These are phyloP conservation scores for Neopestalotiopsis sp. DNA, from an alignment of 2,329 filamentous ascomycete species.

Conservation along the genomic window DNA sequence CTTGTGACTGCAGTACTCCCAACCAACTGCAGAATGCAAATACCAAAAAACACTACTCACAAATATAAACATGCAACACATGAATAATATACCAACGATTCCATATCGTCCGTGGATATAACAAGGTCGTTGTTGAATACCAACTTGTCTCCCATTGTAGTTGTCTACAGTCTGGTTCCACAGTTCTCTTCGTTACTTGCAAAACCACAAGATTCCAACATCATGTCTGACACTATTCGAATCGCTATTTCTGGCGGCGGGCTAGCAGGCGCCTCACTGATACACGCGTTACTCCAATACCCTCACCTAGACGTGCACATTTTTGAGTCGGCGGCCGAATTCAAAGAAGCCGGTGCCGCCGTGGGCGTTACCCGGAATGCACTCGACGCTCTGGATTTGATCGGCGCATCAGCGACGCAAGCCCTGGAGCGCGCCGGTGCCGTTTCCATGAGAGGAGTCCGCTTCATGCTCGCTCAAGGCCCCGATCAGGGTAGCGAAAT, in stretches of 20 bases:
- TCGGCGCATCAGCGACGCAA: constrained; percentile 14
- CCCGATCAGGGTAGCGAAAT: neutral
- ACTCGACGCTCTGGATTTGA: constrained; percentile 17
- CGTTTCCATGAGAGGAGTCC: constrained; percentile 15
- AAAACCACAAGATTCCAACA: neutral
- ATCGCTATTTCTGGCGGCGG: constrained; percentile 19
- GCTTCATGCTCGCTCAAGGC: constrained; percentile 19
- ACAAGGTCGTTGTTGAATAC: too few relatives aligned
- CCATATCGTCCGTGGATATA: too few relatives aligned
- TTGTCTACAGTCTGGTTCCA: neutral
- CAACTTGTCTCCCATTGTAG: neutral
- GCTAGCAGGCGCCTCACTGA: constrained; percentile 20
- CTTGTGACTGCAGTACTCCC: too few relatives aligned
- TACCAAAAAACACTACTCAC: too few relatives aligned
- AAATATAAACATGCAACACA: too few relatives aligned
- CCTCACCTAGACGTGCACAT: constrained; percentile 23
- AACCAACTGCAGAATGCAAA: too few relatives aligned
- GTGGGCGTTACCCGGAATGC: constrained; percentile 19
- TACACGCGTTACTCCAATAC: constrained; percentile 18
- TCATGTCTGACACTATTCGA: constrained; percentile 7
- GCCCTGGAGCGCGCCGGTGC: constrained; percentile 21
- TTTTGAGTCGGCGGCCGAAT: constrained; percentile 21
- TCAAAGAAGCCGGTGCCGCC: constrained; percentile 22
- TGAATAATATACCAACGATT: too few relatives aligned
- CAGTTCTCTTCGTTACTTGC: neutral